Evolutionary conservation across 75 land plant genomes (phyloP), one percentile per base, ranked within the genome.

Genomic region (Picea glauca): DNA sequence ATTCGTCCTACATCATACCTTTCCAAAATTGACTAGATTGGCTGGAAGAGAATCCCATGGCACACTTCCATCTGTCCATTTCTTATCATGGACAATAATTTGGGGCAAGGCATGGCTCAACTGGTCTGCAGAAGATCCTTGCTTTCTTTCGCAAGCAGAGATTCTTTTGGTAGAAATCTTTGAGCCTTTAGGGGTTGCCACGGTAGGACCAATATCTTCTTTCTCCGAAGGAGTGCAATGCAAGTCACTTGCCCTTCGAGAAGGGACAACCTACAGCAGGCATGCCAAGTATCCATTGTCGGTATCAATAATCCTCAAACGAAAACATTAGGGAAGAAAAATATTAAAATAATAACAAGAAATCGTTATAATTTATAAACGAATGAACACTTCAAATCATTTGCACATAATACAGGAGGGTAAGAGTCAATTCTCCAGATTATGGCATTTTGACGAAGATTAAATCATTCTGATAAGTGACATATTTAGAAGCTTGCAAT

Each of bases 21-120:
- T 91, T 50, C 93, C 98, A 4, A 5, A 5, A 43, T 43, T 4
- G 5, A 85, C 81, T 57, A 94, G 88, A 58, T 76, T 80, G 26
- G 87, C 30, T 21, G 95, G 94, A 81, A 96, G 85, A n/a, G 87
- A 89, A 13, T 87, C 81, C 97, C 92, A 96, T 0, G 87, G 64
- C 13, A 81, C 78, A 35, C 82, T 63, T 30, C 90, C 98, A 57
- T 84, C 77, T 5, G 83, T 80, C 82, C 83, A 81, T 61, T 61
- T 86, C 77, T 88, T 89, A 58, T 82, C 79, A 78, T 78, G 63
- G 17, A 85, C 32, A 81, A 12, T 12, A 76, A 50, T 76, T 84
- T 72, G 77, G 21, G 50, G 70, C 58, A 65, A 43, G 60, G 56
- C 76, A 78, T 54, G n/a, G 31, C 68, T 64, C 0, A 70, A 38